A percentile compares a stretch with the other conserved stretches of the same genome.
Evolutionary conservation across 345 rosid species (phyloP).

Genomic region (Acer saccharum): DNA sequence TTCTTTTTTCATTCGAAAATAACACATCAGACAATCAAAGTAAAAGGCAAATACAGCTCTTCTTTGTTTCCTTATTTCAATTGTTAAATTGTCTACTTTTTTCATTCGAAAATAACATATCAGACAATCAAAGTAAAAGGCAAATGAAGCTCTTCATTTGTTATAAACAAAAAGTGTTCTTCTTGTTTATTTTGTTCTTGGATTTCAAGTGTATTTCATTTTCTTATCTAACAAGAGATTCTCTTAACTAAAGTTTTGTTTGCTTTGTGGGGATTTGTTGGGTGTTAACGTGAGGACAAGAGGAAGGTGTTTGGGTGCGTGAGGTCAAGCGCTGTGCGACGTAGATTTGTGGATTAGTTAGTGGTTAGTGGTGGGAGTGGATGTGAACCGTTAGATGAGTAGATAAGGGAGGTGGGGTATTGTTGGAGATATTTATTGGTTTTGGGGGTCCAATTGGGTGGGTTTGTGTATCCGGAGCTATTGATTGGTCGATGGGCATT

Average conservation of each 20-base stretch:
- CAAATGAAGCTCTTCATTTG: too few relatives aligned
- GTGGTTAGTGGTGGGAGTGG: not conserved
- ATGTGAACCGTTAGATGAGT: not conserved
- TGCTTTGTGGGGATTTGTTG: not conserved
- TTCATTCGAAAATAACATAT: too few relatives aligned
- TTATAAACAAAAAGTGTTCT: too few relatives aligned
- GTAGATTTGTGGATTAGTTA: not conserved
- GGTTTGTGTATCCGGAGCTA: not conserved
- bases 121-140: too few relatives aligned
- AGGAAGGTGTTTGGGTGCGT: not conserved
- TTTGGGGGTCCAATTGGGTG: slow-evolving; percentile 24
- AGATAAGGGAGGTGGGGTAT: not conserved
- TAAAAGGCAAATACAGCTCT: too few relatives aligned
- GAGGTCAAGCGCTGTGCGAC: not conserved
- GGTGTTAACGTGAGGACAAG: not conserved
- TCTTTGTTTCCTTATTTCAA: too few relatives aligned
- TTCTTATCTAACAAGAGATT: too few relatives aligned
- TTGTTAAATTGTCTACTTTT: too few relatives aligned
- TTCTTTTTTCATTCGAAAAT: too few relatives aligned
- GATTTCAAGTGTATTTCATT: too few relatives aligned
- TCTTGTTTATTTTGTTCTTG: too few relatives aligned
- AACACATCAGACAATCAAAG: too few relatives aligned
- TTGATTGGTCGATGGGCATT: not conserved
- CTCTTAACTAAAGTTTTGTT: not conserved
- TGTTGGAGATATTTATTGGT: slow-evolving; percentile 12